These are phyloP conservation scores for Dorcoceras hygrometricum DNA, from an alignment of 257 asterid species.

Conservation along the genomic window DNA sequence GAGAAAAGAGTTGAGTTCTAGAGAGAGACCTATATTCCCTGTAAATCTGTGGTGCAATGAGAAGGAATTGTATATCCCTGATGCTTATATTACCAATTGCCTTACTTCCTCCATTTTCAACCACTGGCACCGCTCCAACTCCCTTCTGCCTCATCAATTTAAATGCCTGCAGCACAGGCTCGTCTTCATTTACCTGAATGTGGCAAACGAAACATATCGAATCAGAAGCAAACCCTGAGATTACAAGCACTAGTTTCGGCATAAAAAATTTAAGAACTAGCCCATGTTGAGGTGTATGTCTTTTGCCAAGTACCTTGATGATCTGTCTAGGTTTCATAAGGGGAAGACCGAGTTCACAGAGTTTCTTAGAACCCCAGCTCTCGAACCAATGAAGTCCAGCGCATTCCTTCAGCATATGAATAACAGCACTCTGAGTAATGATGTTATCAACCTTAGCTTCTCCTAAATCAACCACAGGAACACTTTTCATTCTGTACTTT, in stretches of 20 bases:
- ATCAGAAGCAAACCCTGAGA: not conserved
- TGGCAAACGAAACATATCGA: not conserved
- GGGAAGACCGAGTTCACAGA: conserved; percentile 89
- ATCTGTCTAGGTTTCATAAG: conserved; percentile 56
- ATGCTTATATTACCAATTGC: conserved; percentile 95
- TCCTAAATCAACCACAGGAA: conserved; percentile 89
- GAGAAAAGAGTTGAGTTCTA: not conserved
- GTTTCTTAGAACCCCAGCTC: conserved; percentile 91
- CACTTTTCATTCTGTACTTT: conserved; percentile 90
- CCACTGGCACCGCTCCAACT: conserved; percentile 91
- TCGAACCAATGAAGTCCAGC: conserved; percentile 98
- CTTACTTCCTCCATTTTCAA: conserved; percentile 61
- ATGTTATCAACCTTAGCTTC: conserved; percentile 74
- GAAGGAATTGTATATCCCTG: conserved; percentile 93
- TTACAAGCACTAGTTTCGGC: not conserved
- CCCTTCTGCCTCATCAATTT: conserved; percentile 86
- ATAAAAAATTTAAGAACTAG: not conserved
- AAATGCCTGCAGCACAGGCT: conserved; percentile 94
- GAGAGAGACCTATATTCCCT: conserved; percentile 65
- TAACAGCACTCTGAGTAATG: conserved; percentile 91
- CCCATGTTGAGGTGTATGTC: not conserved
- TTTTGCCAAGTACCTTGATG: conserved; percentile 50
- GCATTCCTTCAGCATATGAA: conserved; percentile 96
- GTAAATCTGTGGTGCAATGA: conserved; percentile 90
- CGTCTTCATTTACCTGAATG: conserved; percentile 73